phyloP scores from a whole-genome alignment of 2,329 filamentous ascomycete species.

The Uncinocarpus reesii region DNA sequence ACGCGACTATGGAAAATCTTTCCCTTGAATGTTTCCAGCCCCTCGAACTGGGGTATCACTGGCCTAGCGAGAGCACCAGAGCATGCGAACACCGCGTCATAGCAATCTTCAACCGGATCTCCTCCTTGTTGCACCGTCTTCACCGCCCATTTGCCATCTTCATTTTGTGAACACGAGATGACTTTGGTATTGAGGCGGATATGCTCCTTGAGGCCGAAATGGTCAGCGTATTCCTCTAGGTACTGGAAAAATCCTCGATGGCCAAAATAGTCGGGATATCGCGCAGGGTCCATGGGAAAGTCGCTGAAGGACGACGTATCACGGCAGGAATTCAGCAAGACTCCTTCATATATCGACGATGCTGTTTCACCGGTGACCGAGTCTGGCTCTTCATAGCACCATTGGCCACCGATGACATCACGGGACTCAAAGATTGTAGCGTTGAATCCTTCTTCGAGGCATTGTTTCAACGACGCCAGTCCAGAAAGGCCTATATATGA shows the following conservation, averaged over 20 bases:
- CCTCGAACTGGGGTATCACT: slow-evolving; percentile 25
- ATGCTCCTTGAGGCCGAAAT: slow-evolving; percentile 28
- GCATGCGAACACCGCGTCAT: slow-evolving; percentile 31
- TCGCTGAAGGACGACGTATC: slow-evolving; percentile 33
- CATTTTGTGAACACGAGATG: slow-evolving; percentile 22
- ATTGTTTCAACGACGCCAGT: slow-evolving; percentile 32
- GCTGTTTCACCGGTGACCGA: slow-evolving; percentile 21
- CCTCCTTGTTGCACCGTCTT: slow-evolving; percentile 17
- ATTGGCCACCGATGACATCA: slow-evolving; percentile 31
- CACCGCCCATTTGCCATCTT: slow-evolving; percentile 26
- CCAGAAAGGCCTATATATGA: slow-evolving; percentile 31
- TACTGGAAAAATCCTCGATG: slow-evolving; percentile 30
- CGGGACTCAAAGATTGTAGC: slow-evolving; percentile 31
- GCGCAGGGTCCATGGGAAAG: slow-evolving; percentile 33
- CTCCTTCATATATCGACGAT: slow-evolving; percentile 31
- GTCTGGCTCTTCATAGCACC: slow-evolving; percentile 29
- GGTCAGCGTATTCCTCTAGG: slow-evolving; percentile 30
- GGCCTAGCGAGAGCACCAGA: slow-evolving; percentile 29
- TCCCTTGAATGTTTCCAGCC: slow-evolving; percentile 26
- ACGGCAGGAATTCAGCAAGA: slow-evolving; percentile 32
- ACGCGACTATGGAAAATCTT: slow-evolving; percentile 32
- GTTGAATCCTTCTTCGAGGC: slow-evolving; percentile 29
- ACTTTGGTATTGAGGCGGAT: slow-evolving; percentile 29
- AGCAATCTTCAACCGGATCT: slow-evolving; percentile 21
- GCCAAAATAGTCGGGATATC: slow-evolving; percentile 31